These are phyloP conservation scores for Wickerhamiella australiensis DNA, from an alignment of 805 yeast genomes.

Conservation along the genomic window DNA sequence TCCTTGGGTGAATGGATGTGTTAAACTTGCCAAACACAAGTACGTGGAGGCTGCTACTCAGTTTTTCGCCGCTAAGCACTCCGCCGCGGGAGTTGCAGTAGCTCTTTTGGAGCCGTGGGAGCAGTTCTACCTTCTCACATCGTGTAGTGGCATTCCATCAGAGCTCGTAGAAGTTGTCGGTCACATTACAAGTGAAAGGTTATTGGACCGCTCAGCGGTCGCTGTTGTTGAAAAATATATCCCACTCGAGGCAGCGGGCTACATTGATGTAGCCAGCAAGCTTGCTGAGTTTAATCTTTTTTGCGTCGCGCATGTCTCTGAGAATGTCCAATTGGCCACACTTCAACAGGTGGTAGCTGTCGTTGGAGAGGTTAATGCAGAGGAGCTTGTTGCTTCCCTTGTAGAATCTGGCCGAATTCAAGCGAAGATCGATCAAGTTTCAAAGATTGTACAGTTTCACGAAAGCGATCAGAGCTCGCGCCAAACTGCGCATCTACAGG, in stretches of 20 bases:
- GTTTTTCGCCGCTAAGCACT: neutral
- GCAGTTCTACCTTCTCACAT: neutral
- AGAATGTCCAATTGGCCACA: constrained; percentile 14
- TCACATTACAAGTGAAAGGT: neutral
- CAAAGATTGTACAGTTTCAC: constrained; percentile 14
- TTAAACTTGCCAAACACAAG: constrained; percentile 9
- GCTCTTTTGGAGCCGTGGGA: constrained; percentile 11
- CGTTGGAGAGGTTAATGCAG: constrained; percentile 9
- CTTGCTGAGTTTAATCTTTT: constrained; percentile 19
- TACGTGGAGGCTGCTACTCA: constrained; percentile 11
- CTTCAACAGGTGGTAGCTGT: constrained; percentile 8
- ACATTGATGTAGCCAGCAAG: neutral
- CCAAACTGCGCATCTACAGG: constrained; percentile 5
- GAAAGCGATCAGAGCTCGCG: neutral
- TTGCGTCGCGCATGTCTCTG: constrained; percentile 15
- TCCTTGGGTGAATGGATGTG: constrained; percentile 5
- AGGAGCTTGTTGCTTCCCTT: constrained; percentile 13
- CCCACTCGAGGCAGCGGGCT: neutral
- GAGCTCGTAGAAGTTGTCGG: constrained; percentile 2
- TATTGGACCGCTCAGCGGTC: neutral
- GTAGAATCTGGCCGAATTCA: constrained; percentile 13
- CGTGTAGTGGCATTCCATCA: neutral
- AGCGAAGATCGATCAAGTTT: constrained; percentile 17
- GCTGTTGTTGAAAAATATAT: neutral
- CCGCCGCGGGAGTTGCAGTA: neutral